Evolutionary conservation across 2,329 filamentous ascomycete genomes (phyloP), one percentile per base, ranked within the genome.

Genomic region (Diaporthe citri): DNA sequence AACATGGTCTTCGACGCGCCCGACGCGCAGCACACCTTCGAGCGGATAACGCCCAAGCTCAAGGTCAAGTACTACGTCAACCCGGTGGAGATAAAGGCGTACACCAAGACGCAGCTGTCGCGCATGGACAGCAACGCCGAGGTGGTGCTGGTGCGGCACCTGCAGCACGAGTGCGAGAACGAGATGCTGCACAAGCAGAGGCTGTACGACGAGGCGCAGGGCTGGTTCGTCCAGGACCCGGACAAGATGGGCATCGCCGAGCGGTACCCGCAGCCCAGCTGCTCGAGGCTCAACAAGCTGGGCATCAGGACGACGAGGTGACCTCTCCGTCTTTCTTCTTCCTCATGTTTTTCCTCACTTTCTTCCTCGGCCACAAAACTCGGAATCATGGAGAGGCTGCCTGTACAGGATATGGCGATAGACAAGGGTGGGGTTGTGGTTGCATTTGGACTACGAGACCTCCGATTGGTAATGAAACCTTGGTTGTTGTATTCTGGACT

Each of bases 61-160:
- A 91, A 93, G 71, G 88, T 97, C 71, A 90, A 94, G 76, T 99
- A 98, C 86, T 99, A 90, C 81, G 90, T 98, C 76, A 93, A 97
- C 82, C 95, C 95, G 1, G 82, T 84, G 6, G 96, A 98, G 39
- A 90, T 98, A 41, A 88, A 90, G 39, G 90, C 93, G 48, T 96
- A 92, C 82, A 92, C 89, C 73, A 84, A 89, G 15, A 88, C 90
- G 73, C 93, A 97, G 82, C 90, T 97, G 81, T 86, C 87, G 64
- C 90, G 93, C 79, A 86, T 99, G 43, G 97, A 98, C 82, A 89
- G 91, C 78, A 88, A 88, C 73, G 97, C 95, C 62, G 96, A 98
- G 82, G 85, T 90, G 4, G 90, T 91, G 52, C 94, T 94, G 77
- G 87, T 98, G 55, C 88, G 90, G 69, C 88, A 88, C 48, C 84